Evolutionary conservation across 2,329 filamentous ascomycete genomes (phyloP).

Genomic region (Fusarium ambrosium): DNA sequence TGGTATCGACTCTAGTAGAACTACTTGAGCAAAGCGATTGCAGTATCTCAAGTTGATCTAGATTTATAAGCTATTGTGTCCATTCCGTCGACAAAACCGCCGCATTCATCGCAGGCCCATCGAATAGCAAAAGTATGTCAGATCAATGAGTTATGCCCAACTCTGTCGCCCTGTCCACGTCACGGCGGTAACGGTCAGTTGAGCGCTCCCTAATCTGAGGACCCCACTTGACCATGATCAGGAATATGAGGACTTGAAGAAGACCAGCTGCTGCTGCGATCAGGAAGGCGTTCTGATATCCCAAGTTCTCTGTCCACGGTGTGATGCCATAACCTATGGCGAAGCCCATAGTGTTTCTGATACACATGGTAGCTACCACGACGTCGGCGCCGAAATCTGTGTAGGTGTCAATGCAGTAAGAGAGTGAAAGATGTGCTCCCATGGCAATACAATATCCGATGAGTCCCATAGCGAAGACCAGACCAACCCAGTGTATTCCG

Average conservation of each 20-base stretch:
- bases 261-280: slow-evolving; percentile 18
- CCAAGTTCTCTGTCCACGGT: slow-evolving; percentile 40
- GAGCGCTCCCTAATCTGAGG: slow-evolving; percentile 9
- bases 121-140: no score
- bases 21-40: no score
- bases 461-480: slow-evolving; percentile 46
- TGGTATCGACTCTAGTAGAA: no score
- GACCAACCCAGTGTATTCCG: slow-evolving; percentile 50
- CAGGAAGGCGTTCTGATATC: not conserved
- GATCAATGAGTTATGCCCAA: no score
- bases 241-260: slow-evolving; percentile 20
- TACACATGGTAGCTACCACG: slow-evolving; percentile 50
- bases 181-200: slow-evolving; percentile 20
- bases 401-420: slow-evolving; percentile 51
- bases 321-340: slow-evolving; percentile 55
- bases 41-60: no score
- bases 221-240: slow-evolving; percentile 20
- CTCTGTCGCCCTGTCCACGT: slow-evolving; percentile 8
- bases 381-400: slow-evolving; percentile 48
- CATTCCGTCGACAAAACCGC: no score
- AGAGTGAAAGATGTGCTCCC: slow-evolving; percentile 44
- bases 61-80: no score
- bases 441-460: slow-evolving; percentile 48
- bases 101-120: no score
- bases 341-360: slow-evolving; percentile 57